Evolutionary conservation across 805 yeast species (phyloP), one percentile per base, ranked within the genome.

Genomic region (Ogataea paraovalis): DNA sequence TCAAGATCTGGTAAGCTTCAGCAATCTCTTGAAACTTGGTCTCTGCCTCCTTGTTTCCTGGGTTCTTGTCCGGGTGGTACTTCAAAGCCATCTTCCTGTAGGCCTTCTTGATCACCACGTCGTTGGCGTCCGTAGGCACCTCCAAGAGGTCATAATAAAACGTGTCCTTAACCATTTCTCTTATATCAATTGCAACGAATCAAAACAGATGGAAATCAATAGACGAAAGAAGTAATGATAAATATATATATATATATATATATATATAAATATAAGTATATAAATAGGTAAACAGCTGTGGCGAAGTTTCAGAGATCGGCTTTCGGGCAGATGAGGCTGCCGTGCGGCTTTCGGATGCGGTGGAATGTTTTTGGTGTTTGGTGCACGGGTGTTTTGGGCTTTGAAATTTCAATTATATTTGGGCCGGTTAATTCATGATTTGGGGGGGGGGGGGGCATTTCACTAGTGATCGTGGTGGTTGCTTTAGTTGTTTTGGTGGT

Each of bases 51-150:
- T 89, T 88, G 62, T 85, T 87, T 52, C 81, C 78, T 25, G 85
- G 87, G 57, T 86, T 86, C 66, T 86, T 86, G 64, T 86, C 95
- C 2, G 95, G 95, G 64, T 86, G 95, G 56, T 80, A 82, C 56
- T 76, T 78, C 46, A 86, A 74, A 1, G 95, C 90, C 65, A 82
- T 80, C 63, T 82, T 83, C 48, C 94, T 71, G 66, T 87, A 87
- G 0, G 92, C 91, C 62, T 85, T 87, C 62, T 86, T 87, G 65
- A 87, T 82, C 48, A 84, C 87, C 6, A 74, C 69, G 4, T 79
- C 82, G 5, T 80, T 74, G 4, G 92, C 91, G 3, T 76, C 72
- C 1, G 76, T 66, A 0, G 68, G 64, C 2, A 85, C 80, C 4
- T 77, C 86, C 23, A 87, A 65, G 25, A 82, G 67, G 45, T 87